A percentile compares a stretch with the other conserved stretches of the same genome.
These are phyloP conservation scores for Boletus sp. DNA, from an alignment of 768 basidiomycete species.

Conservation along the genomic window DNA sequence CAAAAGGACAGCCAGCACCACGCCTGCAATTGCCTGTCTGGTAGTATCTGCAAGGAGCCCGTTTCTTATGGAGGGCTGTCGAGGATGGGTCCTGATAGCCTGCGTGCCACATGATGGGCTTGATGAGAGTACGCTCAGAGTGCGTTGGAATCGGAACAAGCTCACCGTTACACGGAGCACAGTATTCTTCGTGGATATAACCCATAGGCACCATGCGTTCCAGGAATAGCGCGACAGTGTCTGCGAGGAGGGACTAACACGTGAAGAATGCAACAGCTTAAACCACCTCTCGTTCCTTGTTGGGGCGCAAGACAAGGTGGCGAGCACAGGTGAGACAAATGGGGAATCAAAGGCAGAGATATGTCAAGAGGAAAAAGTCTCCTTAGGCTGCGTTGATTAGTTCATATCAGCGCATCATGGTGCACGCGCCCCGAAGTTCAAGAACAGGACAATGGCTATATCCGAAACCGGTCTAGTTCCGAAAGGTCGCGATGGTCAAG, in stretches of 20 bases:
- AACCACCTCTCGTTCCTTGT: constrained; percentile 28
- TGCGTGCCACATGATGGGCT: constrained; percentile 8
- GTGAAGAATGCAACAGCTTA: constrained; percentile 9
- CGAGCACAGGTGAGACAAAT: constrained; percentile 24
- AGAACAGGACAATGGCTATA: constrained; percentile 31
- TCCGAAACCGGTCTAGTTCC: constrained; percentile 39
- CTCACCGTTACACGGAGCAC: constrained; percentile 17
- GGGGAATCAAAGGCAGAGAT: constrained; percentile 6
- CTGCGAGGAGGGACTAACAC: not conserved
- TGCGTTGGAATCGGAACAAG: not conserved
- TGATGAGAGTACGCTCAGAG: constrained; percentile 1
- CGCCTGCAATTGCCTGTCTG: constrained; percentile 27
- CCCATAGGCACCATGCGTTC: constrained; percentile 9
- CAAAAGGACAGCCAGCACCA: constrained; percentile 27
- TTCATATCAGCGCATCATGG: constrained; percentile 20
- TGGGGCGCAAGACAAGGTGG: constrained; percentile 37
- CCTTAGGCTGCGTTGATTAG: constrained; percentile 7
- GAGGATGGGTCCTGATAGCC: constrained; percentile 7
- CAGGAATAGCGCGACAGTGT: constrained; percentile 3
- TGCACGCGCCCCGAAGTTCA: constrained; percentile 17
- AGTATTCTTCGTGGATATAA: constrained; percentile 15
- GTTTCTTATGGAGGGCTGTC: constrained; percentile 8
- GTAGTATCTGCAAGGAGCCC: constrained; percentile 25
- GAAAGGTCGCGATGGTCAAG: constrained; percentile 13
- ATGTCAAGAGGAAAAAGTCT: constrained; percentile 16